Conservation (phyloP, 306 rosid species). For the Echinosophora koreensis region DNA sequence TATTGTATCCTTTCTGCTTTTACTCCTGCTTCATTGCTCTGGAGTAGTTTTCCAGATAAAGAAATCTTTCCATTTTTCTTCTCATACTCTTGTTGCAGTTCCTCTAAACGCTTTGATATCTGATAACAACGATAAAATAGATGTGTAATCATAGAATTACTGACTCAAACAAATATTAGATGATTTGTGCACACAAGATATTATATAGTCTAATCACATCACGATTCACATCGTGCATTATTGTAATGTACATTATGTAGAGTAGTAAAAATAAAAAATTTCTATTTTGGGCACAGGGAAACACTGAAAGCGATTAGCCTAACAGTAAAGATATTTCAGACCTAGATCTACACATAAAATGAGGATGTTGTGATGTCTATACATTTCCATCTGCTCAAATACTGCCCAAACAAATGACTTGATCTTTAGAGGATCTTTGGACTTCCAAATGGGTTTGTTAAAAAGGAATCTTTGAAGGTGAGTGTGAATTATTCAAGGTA, state of each 20-base stretch:
- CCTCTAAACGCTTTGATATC: constrained; percentile 86
- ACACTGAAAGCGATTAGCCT: not conserved
- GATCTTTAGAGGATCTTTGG: too few species aligned
- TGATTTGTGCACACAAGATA: not conserved
- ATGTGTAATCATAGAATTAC: not conserved
- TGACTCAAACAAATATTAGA: not conserved
- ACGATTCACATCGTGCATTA: not conserved
- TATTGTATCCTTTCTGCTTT: not conserved
- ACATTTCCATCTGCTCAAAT: not conserved
- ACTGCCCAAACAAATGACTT: too few species aligned
- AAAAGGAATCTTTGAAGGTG: too few species aligned
- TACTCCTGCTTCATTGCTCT: constrained; percentile 39
- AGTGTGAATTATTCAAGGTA: too few species aligned
- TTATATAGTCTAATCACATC: constrained; percentile 8
- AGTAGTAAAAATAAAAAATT: not conserved
- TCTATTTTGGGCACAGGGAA: not conserved
- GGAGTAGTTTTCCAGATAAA: constrained; percentile 39
- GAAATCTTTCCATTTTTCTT: constrained; percentile 62
- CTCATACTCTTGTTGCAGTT: constrained; percentile 72
- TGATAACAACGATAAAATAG: constrained; percentile 42
- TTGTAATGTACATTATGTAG: not conserved
- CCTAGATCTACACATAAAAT: not conserved
- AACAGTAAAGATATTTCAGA: not conserved
- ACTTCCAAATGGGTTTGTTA: too few species aligned
- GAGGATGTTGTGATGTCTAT: not conserved